These are phyloP conservation scores for Ustilago sp. DNA, from an alignment of 1,284 basidiomycete genomes.

Conservation along the genomic window DNA sequence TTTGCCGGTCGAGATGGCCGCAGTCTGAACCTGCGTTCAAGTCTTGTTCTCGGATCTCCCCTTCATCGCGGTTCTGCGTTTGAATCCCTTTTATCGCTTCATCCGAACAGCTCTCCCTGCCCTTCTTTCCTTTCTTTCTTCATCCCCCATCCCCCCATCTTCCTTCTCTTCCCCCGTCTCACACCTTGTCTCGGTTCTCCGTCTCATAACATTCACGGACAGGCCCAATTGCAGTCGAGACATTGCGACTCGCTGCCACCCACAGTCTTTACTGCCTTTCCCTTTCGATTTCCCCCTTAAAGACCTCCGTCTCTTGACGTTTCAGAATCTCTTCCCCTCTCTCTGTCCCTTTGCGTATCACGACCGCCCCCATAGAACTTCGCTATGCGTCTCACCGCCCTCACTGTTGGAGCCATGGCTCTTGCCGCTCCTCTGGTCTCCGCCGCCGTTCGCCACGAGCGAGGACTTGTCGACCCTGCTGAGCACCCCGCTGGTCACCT, in stretches of 20 bases:
- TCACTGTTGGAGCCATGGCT: constrained; percentile 45
- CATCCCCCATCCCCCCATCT: constrained; percentile 8
- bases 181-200: neutral
- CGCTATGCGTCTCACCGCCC: constrained; percentile 44
- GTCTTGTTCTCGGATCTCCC: neutral
- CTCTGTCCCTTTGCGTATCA: neutral
- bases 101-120: constrained; percentile 1
- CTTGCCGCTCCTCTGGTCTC: constrained; percentile 43
- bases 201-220: constrained; percentile 9
- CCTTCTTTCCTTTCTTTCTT: neutral
- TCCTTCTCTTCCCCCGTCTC: neutral
- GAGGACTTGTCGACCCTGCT: constrained; percentile 40
- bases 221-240: constrained; percentile 16
- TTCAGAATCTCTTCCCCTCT: neutral
- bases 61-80: neutral
- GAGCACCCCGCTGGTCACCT: constrained; percentile 51
- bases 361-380: constrained; percentile 3
- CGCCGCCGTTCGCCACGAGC: constrained; percentile 28
- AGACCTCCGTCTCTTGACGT: neutral
- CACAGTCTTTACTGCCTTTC: constrained; percentile 43
- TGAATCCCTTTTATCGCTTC: neutral
- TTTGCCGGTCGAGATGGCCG: neutral
- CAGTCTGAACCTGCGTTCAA: constrained; percentile 3
- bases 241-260: constrained; percentile 11
- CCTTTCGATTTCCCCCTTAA: constrained; percentile 5